Evolutionary conservation across 305 asterid genomes (phyloP).

Genomic region (Andrographis paniculata): DNA sequence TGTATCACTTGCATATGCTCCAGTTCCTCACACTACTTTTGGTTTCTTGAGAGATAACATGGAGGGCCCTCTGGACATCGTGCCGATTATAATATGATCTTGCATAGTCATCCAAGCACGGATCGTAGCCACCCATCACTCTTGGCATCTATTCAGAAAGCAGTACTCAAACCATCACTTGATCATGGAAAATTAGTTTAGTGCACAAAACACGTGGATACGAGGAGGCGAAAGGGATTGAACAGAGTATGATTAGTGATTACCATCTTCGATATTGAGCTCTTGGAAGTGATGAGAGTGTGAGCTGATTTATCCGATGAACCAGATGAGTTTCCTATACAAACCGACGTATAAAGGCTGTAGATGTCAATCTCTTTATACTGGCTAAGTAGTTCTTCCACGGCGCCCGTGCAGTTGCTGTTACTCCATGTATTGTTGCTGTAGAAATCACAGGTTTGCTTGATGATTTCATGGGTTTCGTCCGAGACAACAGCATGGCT

Average conservation of each 20-base stretch:
- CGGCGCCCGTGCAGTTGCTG: slow-evolving; percentile 35
- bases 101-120: slow-evolving; percentile 82
- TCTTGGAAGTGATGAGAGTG: slow-evolving; percentile 26
- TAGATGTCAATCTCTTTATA: slow-evolving; percentile 80
- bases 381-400: slow-evolving; percentile 55
- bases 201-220: no score
- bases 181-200: no score
- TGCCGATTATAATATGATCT: slow-evolving; percentile 51
- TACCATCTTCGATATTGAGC: slow-evolving; percentile 61
- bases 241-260: background rate
- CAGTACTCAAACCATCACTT: no score
- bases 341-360: slow-evolving; percentile 75
- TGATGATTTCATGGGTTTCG: slow-evolving; percentile 61
- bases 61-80: slow-evolving; percentile 83
- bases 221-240: no score
- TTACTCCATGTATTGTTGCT: slow-evolving; percentile 58
- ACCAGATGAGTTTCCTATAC: slow-evolving; percentile 33
- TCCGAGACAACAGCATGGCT: slow-evolving; percentile 95
- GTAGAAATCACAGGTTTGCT: slow-evolving; percentile 56
- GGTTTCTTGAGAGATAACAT: slow-evolving; percentile 43
- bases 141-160: slow-evolving; percentile 44
- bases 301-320: slow-evolving; percentile 21
- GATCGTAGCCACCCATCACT: slow-evolving; percentile 76
- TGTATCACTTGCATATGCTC: slow-evolving; percentile 78
- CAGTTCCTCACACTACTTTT: slow-evolving; percentile 42